phyloP scores from a whole-genome alignment of 306 rosid genomes.

The Sechiopsis laciniata region DNA sequence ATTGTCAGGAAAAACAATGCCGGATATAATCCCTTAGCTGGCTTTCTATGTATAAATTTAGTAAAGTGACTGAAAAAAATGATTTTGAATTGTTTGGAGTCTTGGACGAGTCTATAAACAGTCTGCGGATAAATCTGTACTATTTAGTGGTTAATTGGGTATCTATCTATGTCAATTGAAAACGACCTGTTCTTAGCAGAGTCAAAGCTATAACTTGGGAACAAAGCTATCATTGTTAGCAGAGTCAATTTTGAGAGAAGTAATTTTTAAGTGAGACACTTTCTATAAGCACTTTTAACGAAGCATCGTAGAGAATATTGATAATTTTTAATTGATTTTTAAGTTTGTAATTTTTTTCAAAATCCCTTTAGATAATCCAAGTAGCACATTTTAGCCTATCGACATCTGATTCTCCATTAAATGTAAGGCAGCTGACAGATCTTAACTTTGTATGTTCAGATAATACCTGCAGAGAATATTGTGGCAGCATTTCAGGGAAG shows the following conservation, averaged over 20 bases:
- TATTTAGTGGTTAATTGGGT: neutral
- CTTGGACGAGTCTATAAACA: neutral
- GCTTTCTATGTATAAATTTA: neutral
- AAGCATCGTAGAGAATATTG: too few species aligned
- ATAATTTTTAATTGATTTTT: too few species aligned
- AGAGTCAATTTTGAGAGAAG: neutral
- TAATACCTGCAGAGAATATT: constrained; percentile 88
- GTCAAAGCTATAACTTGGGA: neutral
- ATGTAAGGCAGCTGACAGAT: neutral
- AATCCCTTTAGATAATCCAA: neutral
- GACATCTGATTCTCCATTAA: neutral
- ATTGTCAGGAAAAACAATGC: too few species aligned
- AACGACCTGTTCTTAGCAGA: neutral
- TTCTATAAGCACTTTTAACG: neutral
- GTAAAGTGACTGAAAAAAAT: neutral
- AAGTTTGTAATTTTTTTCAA: neutral
- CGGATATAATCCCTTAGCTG: too few species aligned
- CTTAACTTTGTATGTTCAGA: constrained; percentile 34
- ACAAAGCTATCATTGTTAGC: neutral
- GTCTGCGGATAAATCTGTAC: neutral
- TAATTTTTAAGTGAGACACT: neutral
- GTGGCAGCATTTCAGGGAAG: constrained; percentile 78
- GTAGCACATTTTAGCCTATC: neutral
- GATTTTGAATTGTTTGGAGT: neutral
- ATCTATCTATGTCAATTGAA: neutral